Evolutionary conservation across 2,329 filamentous ascomycete species (phyloP), one percentile per base, ranked within the genome.

Genomic region (Nigrospora sphaerica): DNA sequence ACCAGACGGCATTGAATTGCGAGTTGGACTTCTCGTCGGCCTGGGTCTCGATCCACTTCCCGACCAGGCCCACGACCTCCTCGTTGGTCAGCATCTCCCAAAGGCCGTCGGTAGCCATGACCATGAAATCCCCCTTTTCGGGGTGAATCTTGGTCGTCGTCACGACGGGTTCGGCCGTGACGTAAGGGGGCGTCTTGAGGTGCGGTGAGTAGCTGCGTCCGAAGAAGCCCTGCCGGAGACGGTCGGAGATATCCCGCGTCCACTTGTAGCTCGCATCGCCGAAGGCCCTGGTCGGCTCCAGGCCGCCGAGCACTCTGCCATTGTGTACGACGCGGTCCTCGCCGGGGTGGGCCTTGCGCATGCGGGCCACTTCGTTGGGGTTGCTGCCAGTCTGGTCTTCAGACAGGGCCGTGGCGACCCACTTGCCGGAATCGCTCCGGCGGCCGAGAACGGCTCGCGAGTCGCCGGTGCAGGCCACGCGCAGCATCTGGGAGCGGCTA

Each of bases 41-140:
- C 62, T 96, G 86, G 18, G 80, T 81, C 64, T 98, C 93, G 41
- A 98, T 81, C 93, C 93, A 98, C 65, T 95, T 89, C 14, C 92
- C 95, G 5, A 98, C 93, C 3, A 98, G 80, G 1, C 93, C 93
- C 43, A 98, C 87, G 1, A 96, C 93, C 71, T 98, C 93, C 62
- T 98, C 93, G 59, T 97, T 98, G 41, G 89, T 96, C 51, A 98
- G 76, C 93, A 97, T 97, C 69, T 98, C 93, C 93, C 93, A 98
- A 1, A 98, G 76, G 4, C 93, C 93, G 62, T 98, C 93, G 0
- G 93, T 96, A 18, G 93, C 93, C 75, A 98, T 84, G 51, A 98
- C 92, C 12, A 98, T 75, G 58, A 98, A 98, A 62, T 98, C 93
- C 39, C 92, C 91, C 52, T 88, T 88, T 45, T 88, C 81, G 1